Evolutionary conservation across 352 stramenopile species (phyloP), one percentile per base, ranked within the genome.

Genomic region (Phytopythium chamaehyphon): DNA sequence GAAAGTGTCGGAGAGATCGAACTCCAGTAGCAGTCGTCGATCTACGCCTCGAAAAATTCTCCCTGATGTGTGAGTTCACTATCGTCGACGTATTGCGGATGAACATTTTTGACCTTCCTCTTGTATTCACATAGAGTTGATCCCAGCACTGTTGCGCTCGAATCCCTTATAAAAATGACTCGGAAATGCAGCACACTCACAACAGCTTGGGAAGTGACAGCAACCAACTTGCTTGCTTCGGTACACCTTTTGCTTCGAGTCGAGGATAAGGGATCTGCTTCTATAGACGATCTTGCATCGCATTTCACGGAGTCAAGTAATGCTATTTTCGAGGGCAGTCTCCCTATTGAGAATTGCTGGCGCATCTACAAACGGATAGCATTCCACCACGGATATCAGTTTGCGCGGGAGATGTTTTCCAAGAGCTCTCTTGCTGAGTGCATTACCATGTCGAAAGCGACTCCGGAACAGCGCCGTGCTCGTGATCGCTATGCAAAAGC

Each of bases 141-240:
- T 1, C 6, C 21, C 33, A 21, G 24, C 23, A 5, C 35, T 3
- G 31, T 21, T 14, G n/a, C 19, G 1, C 14, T 38, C 16, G 14
- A 35, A 11, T 31, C n/a, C 1, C 28, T 45, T n/a, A 38, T 23
- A 8, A 6, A 8, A 26, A 26, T 45, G 19, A 15, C 19, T 5
- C 24, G 21, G 8, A 52, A 61, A 16, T 66, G 57, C n/a, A 53
- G 56, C 9, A 76, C 64, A 8, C 45, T 57, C 24, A 59, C 74
- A 6, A 61, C 69, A 9, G 72, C 77, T n/a, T 88, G 77, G 77
- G 56, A 55, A 42, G 44, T 74, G 21, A 82, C 74, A 12, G 72
- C 72, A 8, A 72, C 83, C 50, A 66, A 80, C 42, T 65, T 57
- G 7, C 48, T 88, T 11, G 77, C 77, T 23, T 76, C 69, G 1